Evolutionary conservation across 805 yeast genomes (phyloP), one percentile per base, ranked within the genome.

Genomic region (Ogataea saltuana): DNA sequence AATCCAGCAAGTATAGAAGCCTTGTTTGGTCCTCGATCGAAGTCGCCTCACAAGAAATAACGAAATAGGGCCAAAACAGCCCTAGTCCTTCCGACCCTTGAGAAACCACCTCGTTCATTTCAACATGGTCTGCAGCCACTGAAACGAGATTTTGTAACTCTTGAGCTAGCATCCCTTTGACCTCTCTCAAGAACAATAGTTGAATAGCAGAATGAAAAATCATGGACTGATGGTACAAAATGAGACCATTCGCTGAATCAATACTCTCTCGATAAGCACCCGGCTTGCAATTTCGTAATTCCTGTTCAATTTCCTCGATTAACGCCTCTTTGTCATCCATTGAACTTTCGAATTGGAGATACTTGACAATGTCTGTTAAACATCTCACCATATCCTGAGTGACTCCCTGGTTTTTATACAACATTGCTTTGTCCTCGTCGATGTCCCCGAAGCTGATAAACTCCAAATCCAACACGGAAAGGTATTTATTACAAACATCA

Each of bases 221-320:
- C 28, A 23, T 34, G n/a, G 38, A 34, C 15, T 34, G 38, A 23
- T 34, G 38, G 20, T 34, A 34, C 16, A 34, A 21, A 15, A 34
- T 34, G 8, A 34, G 28, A n/a, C 38, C 38, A 15, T 34, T 34
- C 4, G 13, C 27, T 6, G 38, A 34, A 16, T 34, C 38, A 6
- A 34, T 16, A 17, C 38, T 23, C 29, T 34, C 29, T 6, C 25
- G 15, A 15, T 34, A 34, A 6, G 30, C 21, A 5, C 29, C 22
- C 4, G 38, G 38, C 9, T 16, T 22, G 15, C 38, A 34, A 4
- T 10, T 6, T 11, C n/a, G 21, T 4, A 34, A 17, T 5, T 25
- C 38, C 4, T 16, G 10, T 17, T 23, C 29, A 5, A 34, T 34
- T 16, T 34, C 29, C 13, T n/a, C 27, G 10, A 25, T 22, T 3